Conservation (phyloP, 371 early-diverging fungal species). For the Chytridium lagenaria region DNA sequence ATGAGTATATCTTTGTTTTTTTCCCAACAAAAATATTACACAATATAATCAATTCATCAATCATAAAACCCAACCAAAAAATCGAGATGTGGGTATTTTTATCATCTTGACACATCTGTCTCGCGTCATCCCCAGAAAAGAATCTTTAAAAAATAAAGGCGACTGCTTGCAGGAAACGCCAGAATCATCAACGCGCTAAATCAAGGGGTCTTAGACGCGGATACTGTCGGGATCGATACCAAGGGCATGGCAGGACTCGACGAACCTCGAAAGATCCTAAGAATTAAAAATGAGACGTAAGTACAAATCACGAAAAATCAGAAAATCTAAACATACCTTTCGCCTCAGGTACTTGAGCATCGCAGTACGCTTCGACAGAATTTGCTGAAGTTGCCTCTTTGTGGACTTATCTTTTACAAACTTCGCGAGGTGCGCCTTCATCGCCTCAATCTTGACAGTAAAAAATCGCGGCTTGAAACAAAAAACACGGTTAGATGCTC, state of each 20-base stretch:
- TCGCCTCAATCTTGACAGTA: slow-evolving; percentile 87
- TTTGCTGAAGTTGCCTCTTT: slow-evolving; percentile 76
- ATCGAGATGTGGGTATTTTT: no score
- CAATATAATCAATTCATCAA: no score
- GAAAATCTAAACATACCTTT: slow-evolving; percentile 46
- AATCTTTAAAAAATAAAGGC: no score
- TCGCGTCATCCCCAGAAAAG: no score
- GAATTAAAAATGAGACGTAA: not conserved
- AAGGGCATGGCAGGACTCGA: slow-evolving; percentile 49
- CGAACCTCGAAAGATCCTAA: slow-evolving; percentile 51
- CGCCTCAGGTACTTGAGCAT: slow-evolving; percentile 90
- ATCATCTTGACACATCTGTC: no score
- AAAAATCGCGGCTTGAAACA: slow-evolving; percentile 81
- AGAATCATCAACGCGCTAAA: no score
- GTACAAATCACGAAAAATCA: not conserved
- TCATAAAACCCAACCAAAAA: no score
- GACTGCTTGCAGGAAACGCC: no score
- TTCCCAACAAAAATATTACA: no score
- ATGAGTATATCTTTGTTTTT: no score
- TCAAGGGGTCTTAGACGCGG: not conserved
- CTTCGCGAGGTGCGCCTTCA: slow-evolving; percentile 76
- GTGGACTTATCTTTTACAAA: slow-evolving; percentile 88
- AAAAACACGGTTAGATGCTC: not conserved
- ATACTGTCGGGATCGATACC: slow-evolving; percentile 55
- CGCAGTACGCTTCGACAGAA: slow-evolving; percentile 81